A percentile compares a stretch with the other conserved stretches of the same genome.
Conservation (phyloP, 371 early-diverging fungal species). For the Circinella minor region DNA sequence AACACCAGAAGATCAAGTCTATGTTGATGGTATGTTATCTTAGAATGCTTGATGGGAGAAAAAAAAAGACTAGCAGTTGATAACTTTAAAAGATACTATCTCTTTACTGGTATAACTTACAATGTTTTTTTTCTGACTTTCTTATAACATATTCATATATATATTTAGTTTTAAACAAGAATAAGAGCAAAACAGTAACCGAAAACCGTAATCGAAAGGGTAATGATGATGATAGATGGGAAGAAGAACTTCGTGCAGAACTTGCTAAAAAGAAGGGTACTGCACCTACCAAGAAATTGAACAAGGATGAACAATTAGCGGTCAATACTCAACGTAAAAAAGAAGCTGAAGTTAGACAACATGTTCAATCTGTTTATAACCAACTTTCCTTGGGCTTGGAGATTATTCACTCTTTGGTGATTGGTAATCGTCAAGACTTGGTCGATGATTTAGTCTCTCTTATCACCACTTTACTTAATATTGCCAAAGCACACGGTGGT, state of each 20-base stretch:
- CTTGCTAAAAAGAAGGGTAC: conserved; percentile 73
- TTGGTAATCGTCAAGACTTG: conserved; percentile 59
- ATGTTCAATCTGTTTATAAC: conserved; percentile 60
- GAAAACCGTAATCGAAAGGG: conserved; percentile 60
- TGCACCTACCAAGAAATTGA: conserved; percentile 56
- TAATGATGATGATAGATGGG: conserved; percentile 82
- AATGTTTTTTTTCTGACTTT: background rate
- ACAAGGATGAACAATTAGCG: conserved; percentile 84
- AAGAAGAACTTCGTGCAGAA: conserved; percentile 81
- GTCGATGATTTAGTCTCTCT: conserved; percentile 52
- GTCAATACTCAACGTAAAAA: conserved; percentile 76
- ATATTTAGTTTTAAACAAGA: conserved; percentile 26
- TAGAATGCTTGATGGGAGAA: background rate
- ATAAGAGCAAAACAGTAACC: conserved; percentile 51
- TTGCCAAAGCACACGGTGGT: conserved; percentile 56
- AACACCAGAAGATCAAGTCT: conserved; percentile 70
- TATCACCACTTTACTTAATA: conserved; percentile 50
- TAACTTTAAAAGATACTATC: too few relatives aligned
- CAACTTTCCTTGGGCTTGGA: conserved; percentile 67
- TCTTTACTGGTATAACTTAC: too few relatives aligned
- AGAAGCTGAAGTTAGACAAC: conserved; percentile 74
- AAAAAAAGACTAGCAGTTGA: too few relatives aligned
- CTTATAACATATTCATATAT: background rate
- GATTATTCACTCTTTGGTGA: conserved; percentile 65
- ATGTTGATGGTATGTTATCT: conserved; percentile 55